Base-by-base conservation (phyloP, 768 basidiomycete genomes). In the Auricularia sp. region DNA sequence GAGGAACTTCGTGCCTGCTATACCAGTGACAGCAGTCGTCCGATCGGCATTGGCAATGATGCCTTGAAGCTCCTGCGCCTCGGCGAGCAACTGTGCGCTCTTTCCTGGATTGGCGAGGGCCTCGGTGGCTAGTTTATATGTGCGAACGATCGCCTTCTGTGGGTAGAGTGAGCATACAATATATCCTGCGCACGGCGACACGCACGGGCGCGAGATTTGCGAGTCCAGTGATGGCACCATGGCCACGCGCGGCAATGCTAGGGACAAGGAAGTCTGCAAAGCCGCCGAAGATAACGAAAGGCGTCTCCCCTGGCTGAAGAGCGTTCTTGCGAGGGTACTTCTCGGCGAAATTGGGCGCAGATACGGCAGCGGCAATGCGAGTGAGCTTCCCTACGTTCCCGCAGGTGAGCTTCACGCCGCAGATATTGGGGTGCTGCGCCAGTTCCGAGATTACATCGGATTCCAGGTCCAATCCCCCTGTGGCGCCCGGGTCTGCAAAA, bases 401-500 rank as follows among this genome's bases (percentile, higher is more conserved):
- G 71, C 94, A 96, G 85, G 93, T 96, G 65, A 96, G 83, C 76
- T 98, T 98, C 67, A 94, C 87, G 23, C 93, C 94, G 68, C 80
- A 84, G 44, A 90, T 78, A 73, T 95, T 95, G 62, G 88, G 81
- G 68, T 84, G 88, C 36, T 72, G 73, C 14, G 92, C 93, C 56
- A 97, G 81, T 68, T 92, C 88, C 6, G 82, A 81, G 71, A 98
- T 89, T 42, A 92, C 74, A 73, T 94, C 91, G 12, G 93, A 94
- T 74, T 93, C 91, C 68, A 97, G 75, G 76, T 98, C 92, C 68
- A 98, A 89, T 11, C 94, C 93, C 3, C 89, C 91, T 64, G 87
- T 83, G 3, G 91, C 93, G 35, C 86, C 90, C 68, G 93, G 94
- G 77, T 86, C 92, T 93, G 47, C 47, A 51, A 51, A 51, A 21